phyloP scores from a whole-genome alignment of 106 monocot species.

The Dendrobium catenatum region DNA sequence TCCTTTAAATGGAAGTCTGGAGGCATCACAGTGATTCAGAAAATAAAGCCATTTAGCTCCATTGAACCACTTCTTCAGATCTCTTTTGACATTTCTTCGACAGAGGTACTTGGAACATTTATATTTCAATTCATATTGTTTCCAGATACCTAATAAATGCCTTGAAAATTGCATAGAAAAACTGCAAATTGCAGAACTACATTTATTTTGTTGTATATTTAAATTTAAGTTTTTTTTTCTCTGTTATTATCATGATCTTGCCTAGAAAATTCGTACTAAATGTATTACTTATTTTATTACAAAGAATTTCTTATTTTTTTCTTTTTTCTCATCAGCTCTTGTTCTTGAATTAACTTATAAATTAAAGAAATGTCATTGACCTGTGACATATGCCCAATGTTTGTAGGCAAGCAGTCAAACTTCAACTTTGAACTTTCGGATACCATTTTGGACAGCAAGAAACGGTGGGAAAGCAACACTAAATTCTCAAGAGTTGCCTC shows the following conservation, averaged over 20 bases:
- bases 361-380: background rate
- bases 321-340: background rate
- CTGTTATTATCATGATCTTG: background rate
- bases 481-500: conserved; percentile 36
- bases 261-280: background rate
- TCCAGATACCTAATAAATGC: background rate
- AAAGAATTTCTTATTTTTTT: background rate
- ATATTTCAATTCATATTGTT: background rate
- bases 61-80: conserved; percentile 40
- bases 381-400: background rate
- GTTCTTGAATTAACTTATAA: background rate
- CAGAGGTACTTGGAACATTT: conserved; percentile 25
- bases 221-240: background rate
- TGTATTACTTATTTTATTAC: background rate
- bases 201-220: background rate
- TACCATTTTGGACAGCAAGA: conserved; percentile 61
- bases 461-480: conserved; percentile 39
- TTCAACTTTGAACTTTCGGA: conserved; percentile 53
- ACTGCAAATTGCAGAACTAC: background rate
- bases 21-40: conserved; percentile 37
- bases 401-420: conserved; percentile 21
- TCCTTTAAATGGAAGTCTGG: conserved; percentile 62
- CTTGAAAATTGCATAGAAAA: background rate
- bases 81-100: conserved; percentile 35
- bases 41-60: conserved; percentile 36